Percentiles rank a stretch among this genome's conserved stretches.
phyloP scores from a whole-genome alignment of 1,139 yeast species.

The Candida sp. region DNA sequence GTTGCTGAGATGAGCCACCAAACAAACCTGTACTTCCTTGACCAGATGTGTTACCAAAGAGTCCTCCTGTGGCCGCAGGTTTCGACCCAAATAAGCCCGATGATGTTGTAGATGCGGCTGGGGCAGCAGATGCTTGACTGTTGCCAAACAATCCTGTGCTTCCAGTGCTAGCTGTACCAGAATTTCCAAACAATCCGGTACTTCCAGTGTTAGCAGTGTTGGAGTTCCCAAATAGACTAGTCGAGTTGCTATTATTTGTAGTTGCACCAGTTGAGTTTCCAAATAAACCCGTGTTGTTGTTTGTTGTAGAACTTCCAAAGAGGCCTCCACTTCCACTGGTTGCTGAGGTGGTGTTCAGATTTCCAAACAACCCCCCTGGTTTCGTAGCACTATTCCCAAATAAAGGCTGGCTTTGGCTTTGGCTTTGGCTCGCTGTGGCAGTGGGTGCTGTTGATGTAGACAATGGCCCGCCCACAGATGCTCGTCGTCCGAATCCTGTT shows the following conservation, averaged over 20 bases:
- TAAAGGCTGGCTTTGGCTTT: constrained; percentile 7
- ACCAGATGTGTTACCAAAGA: constrained; percentile 17
- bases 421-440: neutral
- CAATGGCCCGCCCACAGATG: constrained; percentile 17
- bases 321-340: constrained; percentile 7
- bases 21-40: constrained; percentile 2
- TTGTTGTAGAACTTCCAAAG: constrained; percentile 9
- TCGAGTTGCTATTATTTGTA: neutral
- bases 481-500: constrained; percentile 27
- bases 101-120: constrained; percentile 1
- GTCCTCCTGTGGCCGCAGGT: constrained; percentile 9
- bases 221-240: constrained; percentile 10
- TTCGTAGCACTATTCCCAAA: constrained; percentile 16
- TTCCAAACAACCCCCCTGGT: constrained; percentile 18
- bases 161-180: constrained; percentile 10
- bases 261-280: neutral
- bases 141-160: constrained; percentile 12
- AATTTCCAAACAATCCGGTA: constrained; percentile 24
- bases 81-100: constrained; percentile 1
- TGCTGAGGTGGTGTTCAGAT: constrained; percentile 7
- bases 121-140: constrained; percentile 4
- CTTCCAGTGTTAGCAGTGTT: constrained; percentile 18
- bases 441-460: constrained; percentile 12
- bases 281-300: neutral
- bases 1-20: constrained; percentile 6